Evolutionary conservation across 2,329 filamentous ascomycete genomes (phyloP).

Genomic region (Diatrype stigma): DNA sequence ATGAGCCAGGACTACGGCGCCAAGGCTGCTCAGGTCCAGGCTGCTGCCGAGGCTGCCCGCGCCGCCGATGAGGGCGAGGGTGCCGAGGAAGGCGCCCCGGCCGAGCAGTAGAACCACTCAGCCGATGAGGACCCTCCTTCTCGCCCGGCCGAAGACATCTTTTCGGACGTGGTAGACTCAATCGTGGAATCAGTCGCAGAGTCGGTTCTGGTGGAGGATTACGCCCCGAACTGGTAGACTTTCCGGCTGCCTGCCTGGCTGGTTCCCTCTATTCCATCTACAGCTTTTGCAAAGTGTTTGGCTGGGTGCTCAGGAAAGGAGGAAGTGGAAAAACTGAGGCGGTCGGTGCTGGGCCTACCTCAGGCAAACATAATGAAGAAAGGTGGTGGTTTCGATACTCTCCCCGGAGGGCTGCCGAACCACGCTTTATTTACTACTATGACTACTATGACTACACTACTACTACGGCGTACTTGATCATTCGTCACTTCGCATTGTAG

Average conservation of each 20-base stretch:
- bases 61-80: constrained; percentile 48
- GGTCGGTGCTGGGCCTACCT: constrained; percentile 1
- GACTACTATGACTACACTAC: not conserved
- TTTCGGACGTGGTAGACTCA: not conserved
- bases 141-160: constrained; percentile 14
- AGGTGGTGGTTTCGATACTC: not conserved
- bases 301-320: not conserved
- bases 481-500: not conserved
- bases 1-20: constrained; percentile 98
- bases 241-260: too few species aligned
- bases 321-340: not conserved
- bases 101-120: constrained; percentile 40
- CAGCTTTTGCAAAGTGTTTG: not conserved
- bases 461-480: not conserved
- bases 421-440: too few species aligned
- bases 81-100: constrained; percentile 47
- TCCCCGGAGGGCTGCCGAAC: not conserved
- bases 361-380: not conserved
- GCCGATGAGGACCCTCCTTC: constrained; percentile 33
- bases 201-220: too few species aligned
- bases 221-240: too few species aligned
- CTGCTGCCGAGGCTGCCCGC: constrained; percentile 58
- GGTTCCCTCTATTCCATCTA: too few species aligned
- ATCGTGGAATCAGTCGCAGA: too few species aligned
- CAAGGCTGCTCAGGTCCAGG: constrained; percentile 68